These are phyloP conservation scores for Spatholobus suberectus DNA, from an alignment of 306 rosid genomes.

Conservation along the genomic window DNA sequence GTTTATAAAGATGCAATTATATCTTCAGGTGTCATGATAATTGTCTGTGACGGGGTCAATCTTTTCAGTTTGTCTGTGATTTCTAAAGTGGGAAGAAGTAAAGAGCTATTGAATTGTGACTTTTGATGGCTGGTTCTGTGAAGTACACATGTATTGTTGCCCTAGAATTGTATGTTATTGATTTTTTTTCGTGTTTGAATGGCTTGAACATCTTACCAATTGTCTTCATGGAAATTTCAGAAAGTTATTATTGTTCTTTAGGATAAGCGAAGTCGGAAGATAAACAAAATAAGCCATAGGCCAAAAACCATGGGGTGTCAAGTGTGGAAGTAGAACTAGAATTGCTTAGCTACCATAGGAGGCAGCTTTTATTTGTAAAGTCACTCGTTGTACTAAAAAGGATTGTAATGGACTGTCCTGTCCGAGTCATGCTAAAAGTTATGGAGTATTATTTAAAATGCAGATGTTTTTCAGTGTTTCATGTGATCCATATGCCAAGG, in stretches of 20 bases:
- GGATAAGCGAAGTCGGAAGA: not conserved
- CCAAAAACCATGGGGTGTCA: not conserved
- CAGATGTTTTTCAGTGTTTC: slow-evolving; percentile 13
- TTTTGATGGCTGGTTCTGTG: slow-evolving; percentile 11
- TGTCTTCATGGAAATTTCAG: not conserved
- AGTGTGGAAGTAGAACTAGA: not conserved
- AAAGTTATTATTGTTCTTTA: not conserved
- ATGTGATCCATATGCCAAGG: not conserved
- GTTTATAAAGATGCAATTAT: not conserved
- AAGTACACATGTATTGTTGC: not conserved
- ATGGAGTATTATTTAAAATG: slow-evolving; percentile 2
- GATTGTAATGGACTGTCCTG: not conserved
- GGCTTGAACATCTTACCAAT: not conserved
- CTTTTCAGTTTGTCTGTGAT: not conserved
- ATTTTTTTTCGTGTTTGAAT: not conserved
- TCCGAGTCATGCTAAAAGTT: not conserved
- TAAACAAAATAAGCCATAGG: not conserved
- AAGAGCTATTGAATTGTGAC: not conserved
- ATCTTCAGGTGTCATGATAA: not conserved
- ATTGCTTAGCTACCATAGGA: not conserved
- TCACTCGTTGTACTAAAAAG: not conserved
- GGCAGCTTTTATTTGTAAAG: not conserved
- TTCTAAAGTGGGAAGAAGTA: not conserved
- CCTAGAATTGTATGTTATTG: not conserved
- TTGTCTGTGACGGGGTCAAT: not conserved